Base-by-base conservation (phyloP, 768 basidiomycete species). In the Myochromella boudieri region DNA sequence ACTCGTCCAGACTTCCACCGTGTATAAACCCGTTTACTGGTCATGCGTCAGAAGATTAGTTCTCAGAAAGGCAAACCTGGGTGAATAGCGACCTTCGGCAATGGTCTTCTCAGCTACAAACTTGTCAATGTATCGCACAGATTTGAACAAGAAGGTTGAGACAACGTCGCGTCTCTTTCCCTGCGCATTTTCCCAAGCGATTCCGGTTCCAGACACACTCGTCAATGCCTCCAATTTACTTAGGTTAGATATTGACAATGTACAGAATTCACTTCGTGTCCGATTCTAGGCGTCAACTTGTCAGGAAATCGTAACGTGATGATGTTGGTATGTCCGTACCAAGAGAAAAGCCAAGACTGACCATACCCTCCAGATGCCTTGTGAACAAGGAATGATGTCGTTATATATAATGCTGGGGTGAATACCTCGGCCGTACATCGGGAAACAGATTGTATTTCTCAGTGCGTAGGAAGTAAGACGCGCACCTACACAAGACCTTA, bases 341-440 rank as follows among this genome's bases (percentile, higher is more conserved):
- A 46, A 46, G 43, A 44, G n/a, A 43, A 47, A 38, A 43, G 43
- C 41, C 48, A 44, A 44, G 42, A 32, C 20, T 11, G 25, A 41
- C 22, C 6, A 27, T 17, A 6, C 28, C 10, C 25, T n/a, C 17
- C 15, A n/a, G 25, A 28, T 15, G 14, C 9, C 9, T 28, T 34
- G 15, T 26, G 12, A 20, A 20, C 29, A 22, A 20, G 15, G 27
- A 22, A 39, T 18, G 14, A 12, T 29, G 38, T 24, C 25, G n/a
- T 22, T 51, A 24, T 40, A 18, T 20, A 14, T n/a, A 14, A 25
- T 22, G 11, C 9, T 17, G 24, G 43, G 49, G 49, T 41, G 46
- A 46, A 51, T 51, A 45, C 10, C 14, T 33, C 49, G 44, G 44
- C n/a, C 32, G 49, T 51, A 44, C 33, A 32, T 51, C 49, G 49